Base-by-base conservation (phyloP, 331 rosid species). In the Cydonia oblonga region DNA sequence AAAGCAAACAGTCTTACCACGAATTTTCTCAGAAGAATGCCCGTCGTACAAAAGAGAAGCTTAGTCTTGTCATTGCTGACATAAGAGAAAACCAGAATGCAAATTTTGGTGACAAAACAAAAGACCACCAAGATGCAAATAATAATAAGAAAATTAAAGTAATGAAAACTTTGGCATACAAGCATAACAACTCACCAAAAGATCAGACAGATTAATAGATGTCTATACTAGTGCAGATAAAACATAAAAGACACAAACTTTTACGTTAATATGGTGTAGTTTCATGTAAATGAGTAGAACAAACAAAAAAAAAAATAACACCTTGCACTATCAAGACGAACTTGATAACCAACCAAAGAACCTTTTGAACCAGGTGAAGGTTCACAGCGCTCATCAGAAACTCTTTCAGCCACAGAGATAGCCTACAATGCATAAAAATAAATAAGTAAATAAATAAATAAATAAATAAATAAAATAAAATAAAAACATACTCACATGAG, bases 301-400 rank as follows among this genome's bases (percentile, higher is more conserved):
- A 49, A 40, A 40, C 56, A 77, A 65, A 7, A 38, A 38, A 53
- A 84, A 61, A 71, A 70, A 29, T 4, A 79, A 57, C 74, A 92
- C 97, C 97, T 93, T 79, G 97, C 96, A 86, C 90, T 85, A 60
- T 91, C 98, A 56, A 93, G 97, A 67, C 98, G 98, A 74, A 93
- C 98, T 86, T 93, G 98, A 85, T 93, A 93, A 73, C 98, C 98
- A 84, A 91, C 85, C 89, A 91, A 77, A 74, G 98, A 93, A 80
- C 96, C 95, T 80, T 85, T 79, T 35, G 89, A 86, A 79, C 98
- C 98, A 7, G 96, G 96, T 81, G 91, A 66, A 78, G 97, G 86
- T 78, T 89, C 98, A 35, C 92, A 87, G 38, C 98, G 90, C 83
- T 93, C 98, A 82, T 89, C 97, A 2, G 96, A 87, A 22, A 93